Conservation (phyloP, 2,329 filamentous ascomycete genomes). For the Fusarium irregulare region DNA sequence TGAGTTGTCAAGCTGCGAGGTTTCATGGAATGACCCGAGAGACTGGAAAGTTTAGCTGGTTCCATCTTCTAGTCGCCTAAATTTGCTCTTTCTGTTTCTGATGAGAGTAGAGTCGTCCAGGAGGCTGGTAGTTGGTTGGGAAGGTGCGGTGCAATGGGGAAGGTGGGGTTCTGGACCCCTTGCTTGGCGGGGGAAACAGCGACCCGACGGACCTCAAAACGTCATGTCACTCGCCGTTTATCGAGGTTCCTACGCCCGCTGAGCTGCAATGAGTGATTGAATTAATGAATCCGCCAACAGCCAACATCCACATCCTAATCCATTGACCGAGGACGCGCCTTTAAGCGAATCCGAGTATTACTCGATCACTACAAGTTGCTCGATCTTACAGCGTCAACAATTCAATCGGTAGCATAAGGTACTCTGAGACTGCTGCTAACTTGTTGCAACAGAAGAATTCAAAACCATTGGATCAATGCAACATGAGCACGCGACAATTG, state of each 20-base stretch:
- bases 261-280: slow-evolving; percentile 31
- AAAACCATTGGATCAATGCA: slow-evolving; percentile 10
- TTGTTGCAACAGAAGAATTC: neutral
- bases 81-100: slow-evolving; percentile 6
- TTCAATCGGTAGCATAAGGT: neutral
- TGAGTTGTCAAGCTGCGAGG: slow-evolving; percentile 2
- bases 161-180: slow-evolving; percentile 25
- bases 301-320: slow-evolving; percentile 5
- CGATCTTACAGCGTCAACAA: neutral
- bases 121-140: neutral
- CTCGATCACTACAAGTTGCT: neutral
- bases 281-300: neutral
- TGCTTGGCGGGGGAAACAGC: slow-evolving; percentile 25
- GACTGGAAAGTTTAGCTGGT: slow-evolving; percentile 25
- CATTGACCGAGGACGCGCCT: slow-evolving; percentile 28
- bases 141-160: neutral
- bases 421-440: neutral
- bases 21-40: slow-evolving; percentile 33
- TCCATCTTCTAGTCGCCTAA: neutral
- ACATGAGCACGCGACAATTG: slow-evolving; percentile 38
- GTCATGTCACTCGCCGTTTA: slow-evolving; percentile 31
- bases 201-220: slow-evolving; percentile 5
- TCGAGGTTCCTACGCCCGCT: slow-evolving; percentile 38
- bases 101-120: neutral
- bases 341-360: neutral